Evolutionary conservation across 2,329 filamentous ascomycete genomes (phyloP).

Genomic region (Ophiocordyceps unilateralis): DNA sequence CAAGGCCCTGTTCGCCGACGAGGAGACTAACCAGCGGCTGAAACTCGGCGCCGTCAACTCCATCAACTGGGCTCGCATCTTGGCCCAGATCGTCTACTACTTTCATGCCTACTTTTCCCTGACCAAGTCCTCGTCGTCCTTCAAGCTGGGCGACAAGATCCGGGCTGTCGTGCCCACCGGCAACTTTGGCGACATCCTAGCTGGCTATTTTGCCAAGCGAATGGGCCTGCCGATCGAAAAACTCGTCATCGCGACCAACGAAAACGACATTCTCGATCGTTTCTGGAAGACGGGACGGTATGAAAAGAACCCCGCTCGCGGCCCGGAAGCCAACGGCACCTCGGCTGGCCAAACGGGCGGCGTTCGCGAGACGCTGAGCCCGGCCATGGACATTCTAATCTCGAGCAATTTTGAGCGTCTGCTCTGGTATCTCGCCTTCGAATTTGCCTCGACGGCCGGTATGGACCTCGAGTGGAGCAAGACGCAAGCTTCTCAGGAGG

Average conservation of each 20-base stretch:
- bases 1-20: slow-evolving; percentile 79
- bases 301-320: slow-evolving; percentile 79
- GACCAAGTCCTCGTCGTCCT: slow-evolving; percentile 37
- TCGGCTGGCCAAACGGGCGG: slow-evolving; percentile 51
- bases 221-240: slow-evolving; percentile 84
- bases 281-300: slow-evolving; percentile 88
- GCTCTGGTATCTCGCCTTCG: slow-evolving; percentile 79
- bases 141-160: slow-evolving; percentile 49
- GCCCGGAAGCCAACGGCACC: slow-evolving; percentile 44
- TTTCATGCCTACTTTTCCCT: slow-evolving; percentile 88
- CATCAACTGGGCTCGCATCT: slow-evolving; percentile 89
- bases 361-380: slow-evolving; percentile 80
- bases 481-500: slow-evolving; percentile 57
- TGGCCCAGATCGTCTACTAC: slow-evolving; percentile 96
- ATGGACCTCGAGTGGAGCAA: slow-evolving; percentile 50
- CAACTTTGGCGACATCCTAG: slow-evolving; percentile 87
- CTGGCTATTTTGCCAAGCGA: slow-evolving; percentile 77
- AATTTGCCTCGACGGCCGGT: slow-evolving; percentile 40
- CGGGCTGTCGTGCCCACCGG: slow-evolving; percentile 86
- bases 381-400: slow-evolving; percentile 95
- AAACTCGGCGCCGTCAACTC: slow-evolving; percentile 89
- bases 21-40: slow-evolving; percentile 63
- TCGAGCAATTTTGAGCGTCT: slow-evolving; percentile 93
- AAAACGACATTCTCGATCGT: slow-evolving; percentile 90
- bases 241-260: slow-evolving; percentile 85